A percentile compares a stretch with the other conserved stretches of the same genome.
phyloP scores from a whole-genome alignment of 108 stramenopile genomes.

The Epipyxis sp. region DNA sequence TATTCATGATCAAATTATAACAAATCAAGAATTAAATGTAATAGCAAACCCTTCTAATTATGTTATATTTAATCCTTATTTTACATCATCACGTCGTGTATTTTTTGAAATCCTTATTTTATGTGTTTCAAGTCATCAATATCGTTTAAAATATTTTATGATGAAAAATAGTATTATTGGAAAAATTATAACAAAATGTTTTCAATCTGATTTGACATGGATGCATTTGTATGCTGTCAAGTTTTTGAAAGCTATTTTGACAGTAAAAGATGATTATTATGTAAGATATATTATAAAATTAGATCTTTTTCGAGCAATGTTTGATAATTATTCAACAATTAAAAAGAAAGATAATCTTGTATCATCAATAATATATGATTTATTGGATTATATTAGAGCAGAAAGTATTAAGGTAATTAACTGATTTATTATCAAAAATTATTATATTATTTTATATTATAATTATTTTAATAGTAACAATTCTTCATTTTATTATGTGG shows the following conservation, averaged over 20 bases:
- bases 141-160: slow-evolving; percentile 60
- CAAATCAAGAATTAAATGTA: too few species aligned
- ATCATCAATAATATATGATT: not conserved
- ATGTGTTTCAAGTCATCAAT: slow-evolving; percentile 55
- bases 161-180: slow-evolving; percentile 46
- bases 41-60: too few species aligned
- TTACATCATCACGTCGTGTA: slow-evolving; percentile 1
- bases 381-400: not conserved
- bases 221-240: slow-evolving; percentile 48
- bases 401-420: not conserved
- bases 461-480: too few species aligned
- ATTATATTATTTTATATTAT: too few species aligned
- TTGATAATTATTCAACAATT: not conserved
- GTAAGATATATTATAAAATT: slow-evolving; percentile 39
- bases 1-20: too few species aligned
- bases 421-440: not conserved
- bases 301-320: not conserved
- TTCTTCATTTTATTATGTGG: too few species aligned
- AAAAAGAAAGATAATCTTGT: slow-evolving; percentile 21
- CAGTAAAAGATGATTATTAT: slow-evolving; percentile 61
- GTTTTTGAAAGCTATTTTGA: slow-evolving; percentile 54
- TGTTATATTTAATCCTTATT: too few species aligned
- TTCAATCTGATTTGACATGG: not conserved
- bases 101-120: slow-evolving; percentile 43
- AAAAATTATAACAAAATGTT: slow-evolving; percentile 32